Base-by-base conservation (phyloP, 768 basidiomycete species). In the Rhizopogon vulgaris region DNA sequence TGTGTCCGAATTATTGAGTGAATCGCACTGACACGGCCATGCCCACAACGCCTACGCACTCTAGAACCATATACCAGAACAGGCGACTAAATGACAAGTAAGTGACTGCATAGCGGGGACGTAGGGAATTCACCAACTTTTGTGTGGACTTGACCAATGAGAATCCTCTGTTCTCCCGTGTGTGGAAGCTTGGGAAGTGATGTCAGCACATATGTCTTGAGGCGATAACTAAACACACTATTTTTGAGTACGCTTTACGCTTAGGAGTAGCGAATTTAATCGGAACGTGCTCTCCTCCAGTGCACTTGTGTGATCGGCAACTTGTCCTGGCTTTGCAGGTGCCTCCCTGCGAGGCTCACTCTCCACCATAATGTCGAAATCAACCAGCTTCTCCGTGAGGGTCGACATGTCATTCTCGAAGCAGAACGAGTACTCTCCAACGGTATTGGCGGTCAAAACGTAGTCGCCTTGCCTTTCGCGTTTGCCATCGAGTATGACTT, bases 371-470 rank as follows among this genome's bases (percentile, higher is more conserved):
- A 99, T 98, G 69, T 91, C 88, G 65, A 93, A 89, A 71, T 93
- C 90, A 61, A 99, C 80, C 42, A 98, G 80, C 69, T 98, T 98
- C 72, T 93, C 91, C 11, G 90, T 88, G 58, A 96, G 77, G 4
- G 91, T 90, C 24, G 87, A 90, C 78, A 95, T 95, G 74, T 97
- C 94, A 68, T 99, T 99, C 66, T 93, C 90, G 67, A 98, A 96
- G 73, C 95, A 98, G 75, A 99, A 98, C 5, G 94, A 68, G 65
- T 92, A 93, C 78, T 93, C 90, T 60, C 90, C 90, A 66, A 85
- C 78, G 17, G 80, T 80, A 71, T 96, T 95, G 17, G 93, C 96
- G 3, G 96, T 98, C 56, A 98, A 79, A 50, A 99, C 91, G 62
- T 87, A 98, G 81, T 99, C 96, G 32, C 96, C 96, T 58, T 96